Percentiles rank a stretch among this genome's conserved stretches.
phyloP scores from a whole-genome alignment of 441 rosid species.

The Jatropha multifida region DNA sequence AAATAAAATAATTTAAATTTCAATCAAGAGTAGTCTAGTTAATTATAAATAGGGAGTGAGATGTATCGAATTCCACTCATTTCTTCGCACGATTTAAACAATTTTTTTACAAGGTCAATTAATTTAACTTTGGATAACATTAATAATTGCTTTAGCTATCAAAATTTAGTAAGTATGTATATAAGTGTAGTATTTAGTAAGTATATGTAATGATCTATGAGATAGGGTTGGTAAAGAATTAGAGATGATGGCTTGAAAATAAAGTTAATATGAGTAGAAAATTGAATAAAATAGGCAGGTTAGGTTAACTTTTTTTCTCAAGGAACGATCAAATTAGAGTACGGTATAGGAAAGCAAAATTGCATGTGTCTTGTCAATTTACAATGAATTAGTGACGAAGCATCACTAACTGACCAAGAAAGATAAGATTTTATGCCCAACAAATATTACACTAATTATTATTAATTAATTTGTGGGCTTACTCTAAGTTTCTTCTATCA shows the following conservation, averaged over 20 bases:
- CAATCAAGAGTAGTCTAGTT: too few relatives aligned
- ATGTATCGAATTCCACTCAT: too few relatives aligned
- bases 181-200: background rate
- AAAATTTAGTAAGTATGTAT: too few relatives aligned
- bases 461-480: background rate
- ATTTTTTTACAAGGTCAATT: too few relatives aligned
- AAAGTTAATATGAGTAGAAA: background rate
- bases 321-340: constrained; percentile 4
- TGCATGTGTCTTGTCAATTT: background rate
- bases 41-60: too few relatives aligned
- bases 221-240: background rate
- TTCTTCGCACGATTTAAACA: too few relatives aligned
- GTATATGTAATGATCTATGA: background rate
- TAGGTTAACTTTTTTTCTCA: background rate
- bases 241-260: background rate
- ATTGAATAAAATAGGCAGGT: background rate
- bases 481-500: background rate
- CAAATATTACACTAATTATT: background rate
- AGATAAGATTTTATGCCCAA: too few relatives aligned
- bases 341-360: background rate
- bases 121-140: too few relatives aligned
- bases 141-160: too few relatives aligned
- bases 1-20: too few relatives aligned
- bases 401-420: background rate
- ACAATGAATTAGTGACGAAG: background rate